Percentiles rank a stretch among this genome's conserved stretches.
phyloP scores from a whole-genome alignment of 2,329 filamentous ascomycete species.

The Mycogone perniciosa region DNA sequence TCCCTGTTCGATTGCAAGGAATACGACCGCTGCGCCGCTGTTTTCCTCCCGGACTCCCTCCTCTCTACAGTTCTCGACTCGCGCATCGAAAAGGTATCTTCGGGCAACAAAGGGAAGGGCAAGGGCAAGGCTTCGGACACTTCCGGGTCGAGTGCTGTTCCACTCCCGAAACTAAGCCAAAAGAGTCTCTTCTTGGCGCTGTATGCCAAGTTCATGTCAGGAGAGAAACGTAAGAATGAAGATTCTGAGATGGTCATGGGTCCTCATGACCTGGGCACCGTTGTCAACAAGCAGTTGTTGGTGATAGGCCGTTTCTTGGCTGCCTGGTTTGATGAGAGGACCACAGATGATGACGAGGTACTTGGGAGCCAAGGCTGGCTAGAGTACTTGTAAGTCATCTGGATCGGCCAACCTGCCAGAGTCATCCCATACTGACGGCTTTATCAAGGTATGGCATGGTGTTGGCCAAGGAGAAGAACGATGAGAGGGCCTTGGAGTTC shows the following conservation, averaged over 20 bases:
- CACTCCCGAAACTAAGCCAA: constrained; percentile 64
- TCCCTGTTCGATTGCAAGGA: constrained; percentile 93
- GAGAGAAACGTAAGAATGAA: constrained; percentile 94
- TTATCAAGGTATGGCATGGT: constrained; percentile 70
- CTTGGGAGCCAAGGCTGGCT: constrained; percentile 80
- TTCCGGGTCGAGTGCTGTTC: constrained; percentile 19
- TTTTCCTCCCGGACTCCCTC: constrained; percentile 77
- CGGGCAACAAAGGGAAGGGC: constrained; percentile 46
- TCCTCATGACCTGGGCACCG: constrained; percentile 79
- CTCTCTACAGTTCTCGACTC: constrained; percentile 59
- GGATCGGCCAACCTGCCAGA: constrained; percentile 1
- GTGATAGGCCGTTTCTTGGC: constrained; percentile 70
- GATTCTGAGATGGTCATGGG: constrained; percentile 97
- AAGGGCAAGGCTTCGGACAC: constrained; percentile 39
- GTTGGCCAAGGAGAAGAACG: constrained; percentile 84
- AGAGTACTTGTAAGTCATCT: constrained; percentile 60
- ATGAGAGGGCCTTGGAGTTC: constrained; percentile 75
- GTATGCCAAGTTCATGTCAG: constrained; percentile 87
- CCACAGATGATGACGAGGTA: constrained; percentile 51
- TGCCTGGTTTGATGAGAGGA: constrained; percentile 68
- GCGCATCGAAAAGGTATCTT: constrained; percentile 30
- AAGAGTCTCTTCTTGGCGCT: constrained; percentile 87
- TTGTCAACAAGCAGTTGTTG: constrained; percentile 77
- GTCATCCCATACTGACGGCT: neutral
- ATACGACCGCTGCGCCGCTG: constrained; percentile 85